Evolutionary conservation across 2,329 filamentous ascomycete species (phyloP), one percentile per base, ranked within the genome.

Genomic region (Didymella pomorum): DNA sequence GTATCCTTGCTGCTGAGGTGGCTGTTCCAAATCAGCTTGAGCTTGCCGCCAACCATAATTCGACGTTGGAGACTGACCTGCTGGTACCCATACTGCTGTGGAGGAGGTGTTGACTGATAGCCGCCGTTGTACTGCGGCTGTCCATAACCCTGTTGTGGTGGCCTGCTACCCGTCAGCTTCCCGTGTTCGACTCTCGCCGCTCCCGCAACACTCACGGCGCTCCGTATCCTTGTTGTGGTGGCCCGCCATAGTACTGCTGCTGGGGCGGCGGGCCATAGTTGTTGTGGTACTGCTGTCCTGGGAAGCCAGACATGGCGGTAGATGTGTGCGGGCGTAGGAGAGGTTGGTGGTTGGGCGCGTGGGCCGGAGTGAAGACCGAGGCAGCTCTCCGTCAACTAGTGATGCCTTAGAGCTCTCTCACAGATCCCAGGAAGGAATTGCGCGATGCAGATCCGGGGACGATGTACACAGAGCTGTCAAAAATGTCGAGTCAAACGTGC

Each of bases 51-150:
- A 20, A 28, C 18, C 39, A 20, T 21, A 33, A 3, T 29, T 45
- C 14, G 25, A 25, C 4, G 8, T n/a, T 25, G 37, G 20, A 48
- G 29, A 69, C 68, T 56, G 55, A 79, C 78, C 68, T 79, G 74
- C 21, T 78, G 73, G 62, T 79, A 80, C 53, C 78, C 78, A 51
- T 79, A 77, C 52, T 79, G 78, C 47, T 78, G 79, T 44, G 79
- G 79, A 49, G 79, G 79, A 31, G 77, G 74, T 37, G 76, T 74
- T 28, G 70, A 66, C 39, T 76, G 72, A 26, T 75, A 73, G 51
- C 76, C 72, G 58, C 68, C 69, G 49, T 76, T 73, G 56, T 77
- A 79, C 58, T 77, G 77, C 14, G 77, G 78, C 39, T 77, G 78
- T 31, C 73, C 74, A 58, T 79, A 78, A 26, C 75, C 74, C 60